Percentiles rank a stretch among this genome's conserved stretches.
These are phyloP conservation scores for Neckera pumila DNA, from an alignment of 225 moss, liverwort and hornwort genomes.

Conservation along the genomic window DNA sequence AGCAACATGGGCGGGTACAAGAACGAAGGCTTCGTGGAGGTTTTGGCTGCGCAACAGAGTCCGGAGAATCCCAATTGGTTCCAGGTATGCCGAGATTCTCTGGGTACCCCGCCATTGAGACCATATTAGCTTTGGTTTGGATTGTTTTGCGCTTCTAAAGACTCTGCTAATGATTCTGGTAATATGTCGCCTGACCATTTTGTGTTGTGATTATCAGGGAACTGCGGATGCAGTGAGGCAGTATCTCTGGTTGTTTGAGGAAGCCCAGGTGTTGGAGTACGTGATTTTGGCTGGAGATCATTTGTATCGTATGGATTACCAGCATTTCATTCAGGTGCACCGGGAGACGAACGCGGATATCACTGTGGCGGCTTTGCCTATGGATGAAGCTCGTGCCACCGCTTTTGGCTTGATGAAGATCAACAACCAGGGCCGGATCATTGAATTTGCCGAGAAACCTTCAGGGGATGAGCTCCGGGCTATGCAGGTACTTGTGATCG, in stretches of 20 bases:
- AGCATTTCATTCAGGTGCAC: constrained; percentile 74
- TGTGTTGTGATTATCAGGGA: constrained; percentile 28
- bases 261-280: constrained; percentile 86
- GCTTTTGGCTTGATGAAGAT: constrained; percentile 98
- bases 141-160: not conserved
- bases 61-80: constrained; percentile 99
- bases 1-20: constrained; percentile 99
- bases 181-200: not conserved
- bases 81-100: constrained; percentile 20
- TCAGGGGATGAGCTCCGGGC: constrained; percentile 63
- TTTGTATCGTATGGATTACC: constrained; percentile 98
- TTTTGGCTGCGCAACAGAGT: constrained; percentile 97
- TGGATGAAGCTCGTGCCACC: constrained; percentile 89
- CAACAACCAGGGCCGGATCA: constrained; percentile 58
- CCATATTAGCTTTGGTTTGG: not conserved
- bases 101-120: not conserved
- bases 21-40: constrained; percentile 96
- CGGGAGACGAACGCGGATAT: constrained; percentile 90
- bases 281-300: constrained; percentile 93
- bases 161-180: not conserved
- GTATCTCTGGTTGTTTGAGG: constrained; percentile 96
- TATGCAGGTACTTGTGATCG: constrained; percentile 38
- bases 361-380: constrained; percentile 88
- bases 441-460: constrained; percentile 92
- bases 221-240: constrained; percentile 98